These are phyloP conservation scores for Beauveria sp. DNA, from an alignment of 2,329 filamentous ascomycete species.

Conservation along the genomic window DNA sequence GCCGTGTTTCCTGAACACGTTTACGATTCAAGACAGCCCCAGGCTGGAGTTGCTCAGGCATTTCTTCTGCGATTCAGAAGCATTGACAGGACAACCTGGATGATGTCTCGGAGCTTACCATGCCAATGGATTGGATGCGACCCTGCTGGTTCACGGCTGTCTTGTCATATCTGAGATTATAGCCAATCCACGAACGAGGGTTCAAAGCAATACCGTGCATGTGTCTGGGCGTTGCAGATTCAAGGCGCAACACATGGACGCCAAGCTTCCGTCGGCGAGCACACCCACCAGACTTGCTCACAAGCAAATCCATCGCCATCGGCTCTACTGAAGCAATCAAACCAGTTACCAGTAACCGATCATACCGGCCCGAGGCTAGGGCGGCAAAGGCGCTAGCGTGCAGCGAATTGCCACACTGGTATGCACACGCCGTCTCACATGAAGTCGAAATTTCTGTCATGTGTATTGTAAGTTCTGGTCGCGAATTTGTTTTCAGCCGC, in stretches of 20 bases:
- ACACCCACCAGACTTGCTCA: background rate
- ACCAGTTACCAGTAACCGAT: background rate
- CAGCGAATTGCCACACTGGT: background rate
- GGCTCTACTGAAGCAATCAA: background rate
- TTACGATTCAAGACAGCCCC: background rate
- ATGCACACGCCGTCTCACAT: background rate
- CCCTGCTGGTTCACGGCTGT: background rate
- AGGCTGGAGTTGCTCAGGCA: background rate
- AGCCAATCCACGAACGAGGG: background rate
- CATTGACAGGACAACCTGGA: background rate
- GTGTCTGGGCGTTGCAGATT: background rate
- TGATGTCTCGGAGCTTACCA: background rate
- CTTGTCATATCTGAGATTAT: background rate
- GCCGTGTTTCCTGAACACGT: background rate
- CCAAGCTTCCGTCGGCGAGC: background rate
- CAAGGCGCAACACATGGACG: background rate
- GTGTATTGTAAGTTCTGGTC: background rate
- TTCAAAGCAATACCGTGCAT: background rate
- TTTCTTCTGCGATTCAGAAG: background rate
- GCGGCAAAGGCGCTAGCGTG: conserved; percentile 6
- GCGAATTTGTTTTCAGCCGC: background rate
- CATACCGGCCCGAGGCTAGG: conserved; percentile 9
- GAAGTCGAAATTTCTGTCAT: background rate
- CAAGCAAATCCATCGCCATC: background rate
- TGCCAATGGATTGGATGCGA: background rate